Conservation (phyloP, 345 rosid species). For the Iberis pinnata region DNA sequence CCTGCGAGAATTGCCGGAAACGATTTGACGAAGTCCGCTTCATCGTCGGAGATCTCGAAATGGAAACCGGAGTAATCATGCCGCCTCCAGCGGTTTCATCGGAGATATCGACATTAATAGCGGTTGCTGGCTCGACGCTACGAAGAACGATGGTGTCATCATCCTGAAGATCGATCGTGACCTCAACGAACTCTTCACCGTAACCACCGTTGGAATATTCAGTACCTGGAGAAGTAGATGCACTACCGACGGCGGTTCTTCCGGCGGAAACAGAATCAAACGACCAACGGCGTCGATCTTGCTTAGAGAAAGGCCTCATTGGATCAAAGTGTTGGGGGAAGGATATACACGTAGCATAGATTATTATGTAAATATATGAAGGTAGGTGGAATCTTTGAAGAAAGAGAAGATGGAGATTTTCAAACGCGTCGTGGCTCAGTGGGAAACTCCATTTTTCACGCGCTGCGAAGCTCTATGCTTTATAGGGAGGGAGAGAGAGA, state of each 20-base stretch:
- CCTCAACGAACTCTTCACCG: conserved; percentile 85
- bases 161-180: conserved; percentile 82
- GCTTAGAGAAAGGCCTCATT: conserved; percentile 49
- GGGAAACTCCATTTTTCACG: conserved; percentile 31
- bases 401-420: conserved; percentile 2
- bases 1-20: conserved; percentile 76
- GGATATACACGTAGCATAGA: conserved; percentile 24
- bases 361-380: neutral
- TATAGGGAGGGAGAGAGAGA: conserved; percentile 15
- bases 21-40: conserved; percentile 58
- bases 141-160: conserved; percentile 87
- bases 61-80: conserved; percentile 37
- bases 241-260: conserved; percentile 31
- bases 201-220: conserved; percentile 36
- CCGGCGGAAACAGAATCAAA: conserved; percentile 64
- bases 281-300: conserved; percentile 89
- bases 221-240: conserved; percentile 48
- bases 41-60: conserved; percentile 65
- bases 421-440: conserved; percentile 34
- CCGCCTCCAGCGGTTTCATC: conserved; percentile 25
- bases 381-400: conserved; percentile 22
- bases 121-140: conserved; percentile 84
- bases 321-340: conserved; percentile 2
- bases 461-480: conserved; percentile 28
- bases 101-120: conserved; percentile 33